Conservation (phyloP, 2,329 filamentous ascomycete genomes). For the Sclerotinia sclerotiorum region DNA sequence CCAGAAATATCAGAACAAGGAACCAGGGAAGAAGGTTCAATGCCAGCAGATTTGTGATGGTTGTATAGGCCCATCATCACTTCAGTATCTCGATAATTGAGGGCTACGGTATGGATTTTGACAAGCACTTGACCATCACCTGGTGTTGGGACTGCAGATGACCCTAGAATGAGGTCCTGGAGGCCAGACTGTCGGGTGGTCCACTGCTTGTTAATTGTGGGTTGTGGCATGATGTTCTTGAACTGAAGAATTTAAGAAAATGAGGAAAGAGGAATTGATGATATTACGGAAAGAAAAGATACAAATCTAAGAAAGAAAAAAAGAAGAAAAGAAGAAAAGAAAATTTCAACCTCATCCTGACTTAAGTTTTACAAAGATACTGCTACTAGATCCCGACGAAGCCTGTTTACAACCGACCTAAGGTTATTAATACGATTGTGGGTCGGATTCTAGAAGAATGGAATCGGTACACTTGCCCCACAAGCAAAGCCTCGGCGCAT, state of each 20-base stretch:
- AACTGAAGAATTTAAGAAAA: background rate
- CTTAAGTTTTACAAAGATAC: constrained; percentile 7
- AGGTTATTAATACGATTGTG: constrained; percentile 2
- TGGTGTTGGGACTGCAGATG: constrained; percentile 49
- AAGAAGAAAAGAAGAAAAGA: background rate
- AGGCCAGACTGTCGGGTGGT: constrained; percentile 55
- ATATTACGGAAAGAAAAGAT: background rate
- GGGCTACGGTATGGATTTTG: constrained; percentile 34
- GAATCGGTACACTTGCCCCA: constrained; percentile 12
- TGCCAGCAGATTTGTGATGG: constrained; percentile 57
- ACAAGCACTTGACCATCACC: constrained; percentile 48
- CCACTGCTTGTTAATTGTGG: constrained; percentile 50
- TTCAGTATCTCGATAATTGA: constrained; percentile 39
- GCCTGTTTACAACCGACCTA: background rate
- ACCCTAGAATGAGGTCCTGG: constrained; percentile 50
- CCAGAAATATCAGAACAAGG: constrained; percentile 73
- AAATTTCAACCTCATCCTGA: background rate
- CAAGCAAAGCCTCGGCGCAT: constrained; percentile 3
- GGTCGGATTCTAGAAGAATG: constrained; percentile 16
- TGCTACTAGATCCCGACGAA: constrained; percentile 17
- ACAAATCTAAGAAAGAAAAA: background rate
- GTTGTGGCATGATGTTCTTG: constrained; percentile 27
- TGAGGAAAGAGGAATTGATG: background rate
- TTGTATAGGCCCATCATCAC: constrained; percentile 50
- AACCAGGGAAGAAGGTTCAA: constrained; percentile 43